Evolutionary conservation across 192 early-diverging fungal species (phyloP).

Genomic region (Linnemannia zychae): DNA sequence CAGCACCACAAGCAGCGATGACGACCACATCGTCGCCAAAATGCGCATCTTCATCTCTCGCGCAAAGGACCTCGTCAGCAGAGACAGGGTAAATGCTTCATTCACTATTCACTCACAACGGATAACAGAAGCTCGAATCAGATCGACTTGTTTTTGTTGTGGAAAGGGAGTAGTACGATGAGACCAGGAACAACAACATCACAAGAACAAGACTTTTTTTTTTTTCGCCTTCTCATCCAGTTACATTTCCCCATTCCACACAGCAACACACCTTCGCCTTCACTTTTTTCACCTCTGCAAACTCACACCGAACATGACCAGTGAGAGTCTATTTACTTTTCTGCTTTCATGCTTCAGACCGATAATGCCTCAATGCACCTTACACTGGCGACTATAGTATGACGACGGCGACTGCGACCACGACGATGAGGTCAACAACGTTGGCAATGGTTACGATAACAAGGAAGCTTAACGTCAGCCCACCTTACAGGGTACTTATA

Average conservation of each 20-base stretch:
- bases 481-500: neutral
- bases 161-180: neutral
- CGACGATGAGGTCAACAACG: no score
- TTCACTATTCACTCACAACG: neutral
- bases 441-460: no score
- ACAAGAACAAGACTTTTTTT: neutral
- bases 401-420: no score
- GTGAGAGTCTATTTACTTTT: neutral
- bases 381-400: no score
- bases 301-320: neutral
- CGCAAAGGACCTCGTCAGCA: conserved; percentile 37
- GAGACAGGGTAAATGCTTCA: conserved; percentile 50
- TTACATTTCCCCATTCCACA: neutral
- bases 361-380: neutral
- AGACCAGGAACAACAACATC: neutral
- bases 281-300: neutral
- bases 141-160: no score
- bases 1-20: conserved; percentile 11
- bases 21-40: conserved; percentile 19
- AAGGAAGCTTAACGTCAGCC: no score
- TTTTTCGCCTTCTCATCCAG: neutral
- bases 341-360: neutral
- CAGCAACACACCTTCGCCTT: neutral
- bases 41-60: conserved; percentile 39
- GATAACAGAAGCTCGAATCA: neutral